Conservation (phyloP, 2,329 filamentous ascomycete species). For the Apiospora phragmitis region DNA sequence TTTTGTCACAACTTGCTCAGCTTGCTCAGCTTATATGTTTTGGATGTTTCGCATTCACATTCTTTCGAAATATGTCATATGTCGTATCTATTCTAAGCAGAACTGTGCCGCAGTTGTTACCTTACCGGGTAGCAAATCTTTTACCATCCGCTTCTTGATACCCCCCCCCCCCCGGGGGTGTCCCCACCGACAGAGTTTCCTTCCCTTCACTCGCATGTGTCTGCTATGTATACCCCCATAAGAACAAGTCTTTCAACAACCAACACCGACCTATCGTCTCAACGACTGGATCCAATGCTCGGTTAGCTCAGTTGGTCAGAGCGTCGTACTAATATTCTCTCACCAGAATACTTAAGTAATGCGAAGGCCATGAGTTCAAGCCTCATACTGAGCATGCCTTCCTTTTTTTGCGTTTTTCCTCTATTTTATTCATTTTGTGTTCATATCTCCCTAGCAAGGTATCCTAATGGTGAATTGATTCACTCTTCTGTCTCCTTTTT, state of each 20-base stretch:
- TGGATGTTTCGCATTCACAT: background rate
- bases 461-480: no score
- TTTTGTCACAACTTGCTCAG: background rate
- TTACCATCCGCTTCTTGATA: background rate
- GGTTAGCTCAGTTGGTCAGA: slow-evolving; percentile 14
- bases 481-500: no score
- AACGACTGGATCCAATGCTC: slow-evolving; percentile 7
- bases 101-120: background rate
- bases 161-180: no score
- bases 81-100: background rate
- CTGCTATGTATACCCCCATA: background rate
- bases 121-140: background rate
- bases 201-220: background rate
- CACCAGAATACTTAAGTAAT: background rate
- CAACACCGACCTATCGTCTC: background rate
- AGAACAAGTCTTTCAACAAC: background rate
- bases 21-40: background rate
- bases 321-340: slow-evolving; percentile 12
- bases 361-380: slow-evolving; percentile 13
- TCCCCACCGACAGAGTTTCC: background rate
- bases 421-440: background rate
- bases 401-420: background rate
- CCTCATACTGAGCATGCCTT: slow-evolving; percentile 12
- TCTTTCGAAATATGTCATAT: background rate
- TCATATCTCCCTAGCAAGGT: no score